Evolutionary conservation across 148 eudicot species (phyloP), one percentile per base, ranked within the genome.

Genomic region (Cornus controversa): DNA sequence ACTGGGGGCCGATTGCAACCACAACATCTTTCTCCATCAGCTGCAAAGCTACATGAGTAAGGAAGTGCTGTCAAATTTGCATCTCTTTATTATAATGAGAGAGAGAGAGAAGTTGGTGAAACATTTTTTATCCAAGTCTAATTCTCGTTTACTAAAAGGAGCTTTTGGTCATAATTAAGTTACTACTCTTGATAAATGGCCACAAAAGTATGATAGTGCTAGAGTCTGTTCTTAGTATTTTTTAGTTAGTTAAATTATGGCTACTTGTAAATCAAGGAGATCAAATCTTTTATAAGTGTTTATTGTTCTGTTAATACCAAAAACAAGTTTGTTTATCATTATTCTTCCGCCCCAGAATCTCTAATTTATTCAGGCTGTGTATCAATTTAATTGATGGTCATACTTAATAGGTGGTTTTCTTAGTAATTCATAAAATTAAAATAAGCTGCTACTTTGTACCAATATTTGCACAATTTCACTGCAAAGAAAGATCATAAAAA

Each of bases 1-100:
- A 88, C 62, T 91, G 96, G 36, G 96, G 96, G 27, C 98, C 98
- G 62, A 93, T 87, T 84, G 82, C 83, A 27, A 89, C 84, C 8
- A 89, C 88, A 22, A 89, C 88, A 65, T 91, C 91, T 20, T 86
- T 90, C 86, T 82, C 91, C 87, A 93, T 84, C 69, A 93, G 76
- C 84, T 89, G 82, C 81, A 91, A 84, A 73, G 92, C 96, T 91
- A 80, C 88, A 89, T 23, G 68, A 78, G 66, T 66, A 77, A 79
- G 67, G 70, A 63, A 58, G 54, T 40, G 58, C 11, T 14, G 73
- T 87, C 84, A 88, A 77, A 66, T 50, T 53, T 66, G 22, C 26
- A 23, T 15, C 8, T 73, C 47, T 67, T 14, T 6, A 31, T 28
- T 31, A 15, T 23, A 10, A 8, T 20, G 53, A 45, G 34, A 65